These are phyloP conservation scores for Pseudocercospora vitis DNA, from an alignment of 2,329 filamentous ascomycete species.

Conservation along the genomic window DNA sequence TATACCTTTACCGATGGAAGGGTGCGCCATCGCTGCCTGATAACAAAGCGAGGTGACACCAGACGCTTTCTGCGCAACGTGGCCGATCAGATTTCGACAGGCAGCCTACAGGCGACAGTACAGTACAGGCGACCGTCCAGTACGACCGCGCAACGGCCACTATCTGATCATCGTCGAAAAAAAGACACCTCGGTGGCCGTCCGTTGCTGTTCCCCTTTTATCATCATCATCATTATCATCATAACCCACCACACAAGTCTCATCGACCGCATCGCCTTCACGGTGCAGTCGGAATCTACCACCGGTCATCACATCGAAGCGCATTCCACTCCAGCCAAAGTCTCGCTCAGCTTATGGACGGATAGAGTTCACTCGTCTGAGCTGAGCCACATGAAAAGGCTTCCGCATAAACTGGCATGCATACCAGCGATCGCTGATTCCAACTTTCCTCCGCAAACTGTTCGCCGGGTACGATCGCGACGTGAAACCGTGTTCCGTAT, in stretches of 20 bases:
- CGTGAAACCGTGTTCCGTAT: constrained; percentile 7
- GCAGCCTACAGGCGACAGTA: too few relatives aligned
- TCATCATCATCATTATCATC: too few relatives aligned
- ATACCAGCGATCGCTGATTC: constrained; percentile 8
- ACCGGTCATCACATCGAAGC: constrained; percentile 5
- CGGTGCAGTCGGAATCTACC: not conserved
- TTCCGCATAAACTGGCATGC: constrained; percentile 4
- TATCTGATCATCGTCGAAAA: not conserved
- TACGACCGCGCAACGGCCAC: constrained; percentile 12
- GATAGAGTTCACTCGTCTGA: constrained; percentile 4
- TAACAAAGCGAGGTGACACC: constrained; percentile 2
- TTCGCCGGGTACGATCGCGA: not conserved
- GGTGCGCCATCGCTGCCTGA: constrained; percentile 2
- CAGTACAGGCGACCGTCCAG: too few relatives aligned
- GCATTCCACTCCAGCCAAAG: too few relatives aligned
- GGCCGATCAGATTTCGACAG: constrained; percentile 13
- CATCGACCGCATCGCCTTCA: constrained; percentile 6
- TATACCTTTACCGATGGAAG: not conserved
- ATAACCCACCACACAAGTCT: too few relatives aligned
- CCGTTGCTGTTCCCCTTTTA: not conserved
- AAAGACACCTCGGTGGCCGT: not conserved
- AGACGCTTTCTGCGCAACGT: constrained; percentile 11
- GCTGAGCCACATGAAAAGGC: constrained; percentile 8
- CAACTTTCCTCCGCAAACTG: constrained; percentile 4
- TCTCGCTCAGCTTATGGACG: not conserved